These are phyloP conservation scores for Carex arenaria DNA, from an alignment of 202 grass and related monocot genomes.

Conservation along the genomic window DNA sequence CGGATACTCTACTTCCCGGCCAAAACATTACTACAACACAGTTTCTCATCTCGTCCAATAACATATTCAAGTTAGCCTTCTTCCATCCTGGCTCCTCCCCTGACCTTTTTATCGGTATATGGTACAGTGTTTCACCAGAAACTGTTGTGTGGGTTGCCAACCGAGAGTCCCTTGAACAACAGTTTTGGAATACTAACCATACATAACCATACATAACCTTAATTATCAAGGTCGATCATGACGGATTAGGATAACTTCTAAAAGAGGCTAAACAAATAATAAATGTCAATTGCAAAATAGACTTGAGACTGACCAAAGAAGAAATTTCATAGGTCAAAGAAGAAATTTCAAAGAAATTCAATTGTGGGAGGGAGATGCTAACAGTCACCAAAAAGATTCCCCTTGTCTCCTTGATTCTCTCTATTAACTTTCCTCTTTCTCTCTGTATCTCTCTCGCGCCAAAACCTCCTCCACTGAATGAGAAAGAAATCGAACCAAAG, in stretches of 20 bases:
- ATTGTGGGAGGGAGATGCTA: no score
- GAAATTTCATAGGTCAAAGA: no score
- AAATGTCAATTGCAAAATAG: no score
- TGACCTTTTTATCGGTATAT: slow-evolving; percentile 44
- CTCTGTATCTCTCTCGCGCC: no score
- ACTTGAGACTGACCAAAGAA: no score
- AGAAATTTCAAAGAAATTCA: no score
- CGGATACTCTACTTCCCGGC: slow-evolving; percentile 15
- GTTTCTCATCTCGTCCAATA: slow-evolving; percentile 29
- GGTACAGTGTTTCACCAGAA: slow-evolving; percentile 36
- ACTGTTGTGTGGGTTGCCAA: slow-evolving; percentile 43
- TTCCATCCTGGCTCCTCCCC: slow-evolving; percentile 29
- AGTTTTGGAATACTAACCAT: background rate
- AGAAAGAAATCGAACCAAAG: slow-evolving; percentile 12
- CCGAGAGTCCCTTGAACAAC: slow-evolving; percentile 23
- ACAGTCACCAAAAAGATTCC: no score
- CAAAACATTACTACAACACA: slow-evolving; percentile 19
- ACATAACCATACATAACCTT: background rate
- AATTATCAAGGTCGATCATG: no score
- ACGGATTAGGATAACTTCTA: no score
- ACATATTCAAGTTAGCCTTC: slow-evolving; percentile 37
- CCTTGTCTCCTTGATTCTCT: no score
- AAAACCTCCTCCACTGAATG: slow-evolving; percentile 19
- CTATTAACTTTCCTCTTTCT: no score
- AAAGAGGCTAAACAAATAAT: no score